phyloP scores from a whole-genome alignment of 352 stramenopile species.

The Pythium phragmiticola region DNA sequence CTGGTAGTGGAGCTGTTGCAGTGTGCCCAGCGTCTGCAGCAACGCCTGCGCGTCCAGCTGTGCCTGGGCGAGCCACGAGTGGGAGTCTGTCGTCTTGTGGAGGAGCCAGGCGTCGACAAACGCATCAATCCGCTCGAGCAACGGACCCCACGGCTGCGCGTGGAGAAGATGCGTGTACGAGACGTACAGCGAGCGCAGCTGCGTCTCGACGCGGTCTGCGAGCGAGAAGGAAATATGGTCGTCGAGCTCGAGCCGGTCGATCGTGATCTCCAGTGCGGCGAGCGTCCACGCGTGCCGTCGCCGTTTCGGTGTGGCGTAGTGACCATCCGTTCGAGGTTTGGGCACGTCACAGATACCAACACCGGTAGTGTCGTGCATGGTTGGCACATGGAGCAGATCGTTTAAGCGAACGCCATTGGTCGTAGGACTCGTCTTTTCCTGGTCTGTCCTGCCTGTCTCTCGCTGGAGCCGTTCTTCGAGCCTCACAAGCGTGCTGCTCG shows the following conservation, averaged over 20 bases:
- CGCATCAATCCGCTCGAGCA: conserved; percentile 44
- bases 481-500: conserved; percentile 49
- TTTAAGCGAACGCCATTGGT: conserved; percentile 9
- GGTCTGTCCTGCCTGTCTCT: conserved; percentile 20
- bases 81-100: background rate
- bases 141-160: conserved; percentile 46
- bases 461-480: conserved; percentile 50
- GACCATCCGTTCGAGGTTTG: background rate
- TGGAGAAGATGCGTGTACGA: conserved; percentile 57
- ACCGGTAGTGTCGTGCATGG: background rate
- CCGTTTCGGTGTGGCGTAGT: background rate
- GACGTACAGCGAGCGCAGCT: conserved; percentile 55
- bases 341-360: background rate
- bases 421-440: background rate
- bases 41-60: conserved; percentile 37
- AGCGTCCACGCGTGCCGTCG: background rate
- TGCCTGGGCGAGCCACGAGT: conserved; percentile 21
- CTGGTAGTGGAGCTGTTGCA: conserved; percentile 60
- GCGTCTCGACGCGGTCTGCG: conserved; percentile 58
- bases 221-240: conserved; percentile 72
- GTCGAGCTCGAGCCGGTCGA: conserved; percentile 66
- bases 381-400: conserved; percentile 17
- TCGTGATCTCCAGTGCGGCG: conserved; percentile 46
- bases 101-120: conserved; percentile 29
- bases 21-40: conserved; percentile 38